Percentiles rank a stretch among this genome's conserved stretches.
phyloP scores from a whole-genome alignment of 2,329 filamentous ascomycete genomes.

The Fusarium newnesense region DNA sequence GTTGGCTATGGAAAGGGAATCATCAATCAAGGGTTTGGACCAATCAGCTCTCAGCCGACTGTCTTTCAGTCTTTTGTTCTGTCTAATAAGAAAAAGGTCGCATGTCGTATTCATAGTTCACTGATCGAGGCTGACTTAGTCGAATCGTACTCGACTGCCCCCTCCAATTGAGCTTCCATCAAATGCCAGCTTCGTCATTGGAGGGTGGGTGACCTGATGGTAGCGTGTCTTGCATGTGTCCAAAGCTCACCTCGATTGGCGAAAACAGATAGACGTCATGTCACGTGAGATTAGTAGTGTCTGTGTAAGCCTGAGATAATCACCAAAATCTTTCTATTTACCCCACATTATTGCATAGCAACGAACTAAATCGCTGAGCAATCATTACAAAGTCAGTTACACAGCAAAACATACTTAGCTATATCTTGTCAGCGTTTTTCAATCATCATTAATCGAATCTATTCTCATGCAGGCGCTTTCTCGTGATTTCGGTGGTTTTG shows the following conservation, averaged over 20 bases:
- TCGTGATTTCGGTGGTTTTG: constrained; percentile 34
- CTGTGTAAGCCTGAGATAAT: constrained; percentile 37
- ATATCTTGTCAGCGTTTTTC: constrained; percentile 43
- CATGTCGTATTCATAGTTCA: background rate
- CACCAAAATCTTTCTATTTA: constrained; percentile 4
- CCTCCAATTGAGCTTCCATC: constrained; percentile 7
- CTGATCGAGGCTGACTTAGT: too few relatives aligned
- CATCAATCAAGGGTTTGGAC: constrained; percentile 12
- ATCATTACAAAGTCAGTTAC: constrained; percentile 35
- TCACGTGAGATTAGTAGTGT: constrained; percentile 30
- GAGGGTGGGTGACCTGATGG: background rate
- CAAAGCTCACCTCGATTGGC: background rate
- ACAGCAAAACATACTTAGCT: constrained; percentile 23
- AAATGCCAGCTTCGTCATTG: background rate
- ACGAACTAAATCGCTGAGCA: constrained; percentile 41
- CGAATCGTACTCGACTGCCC: background rate
- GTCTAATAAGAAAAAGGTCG: background rate
- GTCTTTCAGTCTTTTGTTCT: background rate
- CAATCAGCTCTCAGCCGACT: background rate
- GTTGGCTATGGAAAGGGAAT: constrained; percentile 10
- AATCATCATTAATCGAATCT: constrained; percentile 37
- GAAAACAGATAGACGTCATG: too few relatives aligned
- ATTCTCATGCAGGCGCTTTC: constrained; percentile 37
- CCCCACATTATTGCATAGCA: background rate
- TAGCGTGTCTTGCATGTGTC: too few relatives aligned